A percentile compares a stretch with the other conserved stretches of the same genome.
phyloP scores from a whole-genome alignment of 148 eudicot species.

The Persicaria maculosa region DNA sequence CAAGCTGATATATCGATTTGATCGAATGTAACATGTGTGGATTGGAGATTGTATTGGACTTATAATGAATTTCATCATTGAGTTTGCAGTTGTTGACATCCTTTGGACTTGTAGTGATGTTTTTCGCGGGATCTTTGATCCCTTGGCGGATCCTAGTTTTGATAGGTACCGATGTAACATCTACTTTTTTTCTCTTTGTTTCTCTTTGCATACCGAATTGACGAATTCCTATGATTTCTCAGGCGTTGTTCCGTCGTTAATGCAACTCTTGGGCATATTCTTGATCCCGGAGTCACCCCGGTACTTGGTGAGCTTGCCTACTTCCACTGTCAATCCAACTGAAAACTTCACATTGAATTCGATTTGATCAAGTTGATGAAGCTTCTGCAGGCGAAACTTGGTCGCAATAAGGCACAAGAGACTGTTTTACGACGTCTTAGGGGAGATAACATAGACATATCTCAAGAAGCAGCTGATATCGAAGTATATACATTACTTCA shows the following conservation, averaged over 20 bases:
- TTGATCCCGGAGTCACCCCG: neutral
- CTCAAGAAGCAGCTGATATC: slow-evolving; percentile 10
- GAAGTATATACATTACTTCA: slow-evolving; percentile 1
- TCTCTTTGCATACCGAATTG: neutral
- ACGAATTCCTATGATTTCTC: neutral
- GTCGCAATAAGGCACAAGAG: neutral
- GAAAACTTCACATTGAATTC: neutral
- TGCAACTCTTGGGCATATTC: slow-evolving; percentile 2
- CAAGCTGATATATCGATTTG: neutral
- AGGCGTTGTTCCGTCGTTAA: neutral
- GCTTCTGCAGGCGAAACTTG: slow-evolving; percentile 5
- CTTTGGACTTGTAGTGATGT: neutral
- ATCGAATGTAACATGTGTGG: no score
- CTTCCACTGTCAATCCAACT: neutral
- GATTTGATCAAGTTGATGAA: neutral
- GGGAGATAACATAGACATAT: slow-evolving; percentile 9
- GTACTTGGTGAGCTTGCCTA: neutral
- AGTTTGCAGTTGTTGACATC: neutral
- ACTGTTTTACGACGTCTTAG: slow-evolving; percentile 5
- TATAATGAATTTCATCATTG: no score
- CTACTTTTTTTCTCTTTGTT: neutral
- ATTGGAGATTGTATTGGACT: neutral
- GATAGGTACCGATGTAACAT: neutral
- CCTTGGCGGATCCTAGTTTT: neutral
- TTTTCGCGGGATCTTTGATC: neutral